Evolutionary conservation across 2,329 filamentous ascomycete genomes (phyloP).

Genomic region (Metarhizium album): DNA sequence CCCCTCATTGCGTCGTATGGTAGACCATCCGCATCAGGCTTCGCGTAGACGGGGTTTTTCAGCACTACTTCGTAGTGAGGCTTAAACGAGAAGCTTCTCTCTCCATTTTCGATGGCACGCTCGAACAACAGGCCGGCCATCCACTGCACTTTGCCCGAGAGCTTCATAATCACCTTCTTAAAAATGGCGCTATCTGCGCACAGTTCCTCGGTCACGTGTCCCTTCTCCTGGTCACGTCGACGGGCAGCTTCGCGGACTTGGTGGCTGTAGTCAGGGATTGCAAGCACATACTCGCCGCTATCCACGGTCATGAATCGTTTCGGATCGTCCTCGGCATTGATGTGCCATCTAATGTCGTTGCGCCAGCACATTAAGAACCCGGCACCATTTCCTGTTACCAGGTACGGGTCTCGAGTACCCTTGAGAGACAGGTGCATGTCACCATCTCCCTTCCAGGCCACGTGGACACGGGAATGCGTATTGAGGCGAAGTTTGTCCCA

Average conservation of each 20-base stretch:
- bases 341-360: conserved; percentile 79
- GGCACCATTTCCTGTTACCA: conserved; percentile 82
- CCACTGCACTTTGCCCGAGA: conserved; percentile 93
- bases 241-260: conserved; percentile 61
- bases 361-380: conserved; percentile 99
- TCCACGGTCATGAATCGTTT: conserved; percentile 92
- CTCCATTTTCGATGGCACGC: conserved; percentile 59
- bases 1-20: conserved; percentile 88
- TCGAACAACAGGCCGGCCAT: conserved; percentile 88
- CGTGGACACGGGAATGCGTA: conserved; percentile 82
- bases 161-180: conserved; percentile 98
- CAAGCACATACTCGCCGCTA: conserved; percentile 88
- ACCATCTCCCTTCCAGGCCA: conserved; percentile 90
- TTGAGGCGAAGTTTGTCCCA: conserved; percentile 97
- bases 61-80: conserved; percentile 88
- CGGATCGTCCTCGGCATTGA: conserved; percentile 77
- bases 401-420: conserved; percentile 83
- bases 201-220: conserved; percentile 50
- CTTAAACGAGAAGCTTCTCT: conserved; percentile 76
- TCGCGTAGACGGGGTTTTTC: conserved; percentile 67
- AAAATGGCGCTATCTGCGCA: conserved; percentile 70
- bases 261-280: conserved; percentile 85
- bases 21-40: conserved; percentile 39
- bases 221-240: conserved; percentile 43
- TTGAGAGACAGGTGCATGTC: conserved; percentile 92